Evolutionary conservation across 1,284 basidiomycete species (phyloP), one percentile per base, ranked within the genome.

Genomic region (Microbotryum intermedium): DNA sequence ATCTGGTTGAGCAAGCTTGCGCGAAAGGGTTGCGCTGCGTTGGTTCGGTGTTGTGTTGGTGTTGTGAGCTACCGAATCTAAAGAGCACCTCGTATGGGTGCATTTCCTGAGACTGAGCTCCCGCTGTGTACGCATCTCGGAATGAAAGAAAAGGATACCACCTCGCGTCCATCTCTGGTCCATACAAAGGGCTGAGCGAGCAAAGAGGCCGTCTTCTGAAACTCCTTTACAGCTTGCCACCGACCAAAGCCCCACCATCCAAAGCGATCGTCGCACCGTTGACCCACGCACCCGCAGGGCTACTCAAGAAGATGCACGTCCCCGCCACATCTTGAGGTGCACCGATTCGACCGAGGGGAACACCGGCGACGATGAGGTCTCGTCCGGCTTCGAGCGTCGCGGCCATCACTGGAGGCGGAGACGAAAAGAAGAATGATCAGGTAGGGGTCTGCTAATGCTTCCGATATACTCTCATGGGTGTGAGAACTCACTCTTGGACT

Each of bases 251-350:
- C 2, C 66, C 66, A 2, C 66, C 66, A 26, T 68, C 66, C 18
- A 68, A 53, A 16, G 66, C 53, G 30, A 68, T 65, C 8, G 52
- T 66, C 13, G 66, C 60, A 8, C 76, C 84, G 53, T 81, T 85
- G 46, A 85, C 78, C 72, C 79, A 86, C 34, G 81, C 77, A 0
- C 83, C 84, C 3, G 82, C 83, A 49, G 78, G 77, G 55, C 81
- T 80, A 11, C 81, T 75, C 21, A 86, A 76, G 77, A 80, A 87
- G 48, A 86, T 67, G 46, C 80, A 82, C 5, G 83, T 78, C 1
- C 82, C 83, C 1, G 79, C 82, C 7, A 86, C 78, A 68, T 86
- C 84, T 70, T 84, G 81, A 0, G 82, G 80, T 18, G 77, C 77
- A 18, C 85, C 84, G 56, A 85, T 81, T 11, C 84, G 77, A 23